phyloP scores from a whole-genome alignment of 495 filamentous ascomycete species.

The Penicillium silybi region DNA sequence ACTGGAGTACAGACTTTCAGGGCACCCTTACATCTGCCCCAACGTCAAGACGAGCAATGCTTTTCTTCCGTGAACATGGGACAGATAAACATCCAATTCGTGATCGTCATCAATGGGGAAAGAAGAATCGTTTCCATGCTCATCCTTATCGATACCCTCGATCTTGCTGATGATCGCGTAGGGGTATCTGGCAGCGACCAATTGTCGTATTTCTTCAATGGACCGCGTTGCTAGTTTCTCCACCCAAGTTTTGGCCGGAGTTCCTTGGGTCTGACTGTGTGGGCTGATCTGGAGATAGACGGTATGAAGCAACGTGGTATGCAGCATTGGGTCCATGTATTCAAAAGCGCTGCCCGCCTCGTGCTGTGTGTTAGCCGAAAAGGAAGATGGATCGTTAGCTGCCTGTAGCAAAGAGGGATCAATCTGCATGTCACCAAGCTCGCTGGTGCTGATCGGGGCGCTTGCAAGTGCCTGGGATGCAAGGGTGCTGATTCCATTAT shows the following conservation, averaged over 20 bases:
- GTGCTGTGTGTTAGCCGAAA: conserved; percentile 39
- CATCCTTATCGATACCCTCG: conserved; percentile 62
- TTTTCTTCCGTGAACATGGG: conserved; percentile 59
- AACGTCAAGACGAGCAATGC: conserved; percentile 58
- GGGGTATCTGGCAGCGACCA: conserved; percentile 54
- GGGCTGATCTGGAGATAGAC: conserved; percentile 64
- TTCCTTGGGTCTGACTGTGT: conserved; percentile 43
- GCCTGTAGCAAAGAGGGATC: conserved; percentile 58
- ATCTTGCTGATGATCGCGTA: conserved; percentile 53
- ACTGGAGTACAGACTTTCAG: not conserved
- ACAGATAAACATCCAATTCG: conserved; percentile 66
- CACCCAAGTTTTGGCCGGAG: conserved; percentile 55
- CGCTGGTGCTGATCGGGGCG: conserved; percentile 37
- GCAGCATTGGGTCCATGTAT: conserved; percentile 36
- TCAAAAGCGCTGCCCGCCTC: conserved; percentile 34
- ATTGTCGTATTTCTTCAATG: conserved; percentile 50
- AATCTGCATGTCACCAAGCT: conserved; percentile 59
- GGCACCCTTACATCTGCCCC: conserved; percentile 16
- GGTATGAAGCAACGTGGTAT: conserved; percentile 31
- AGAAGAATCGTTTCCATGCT: conserved; percentile 51
- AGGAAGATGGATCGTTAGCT: conserved; percentile 45
- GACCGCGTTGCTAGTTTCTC: conserved; percentile 53
- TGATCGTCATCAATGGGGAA: conserved; percentile 63
- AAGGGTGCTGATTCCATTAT: conserved; percentile 50
- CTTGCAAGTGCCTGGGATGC: conserved; percentile 50